phyloP scores from a whole-genome alignment of 495 filamentous ascomycete species.

The Hypomontagnella submonticulosa region DNA sequence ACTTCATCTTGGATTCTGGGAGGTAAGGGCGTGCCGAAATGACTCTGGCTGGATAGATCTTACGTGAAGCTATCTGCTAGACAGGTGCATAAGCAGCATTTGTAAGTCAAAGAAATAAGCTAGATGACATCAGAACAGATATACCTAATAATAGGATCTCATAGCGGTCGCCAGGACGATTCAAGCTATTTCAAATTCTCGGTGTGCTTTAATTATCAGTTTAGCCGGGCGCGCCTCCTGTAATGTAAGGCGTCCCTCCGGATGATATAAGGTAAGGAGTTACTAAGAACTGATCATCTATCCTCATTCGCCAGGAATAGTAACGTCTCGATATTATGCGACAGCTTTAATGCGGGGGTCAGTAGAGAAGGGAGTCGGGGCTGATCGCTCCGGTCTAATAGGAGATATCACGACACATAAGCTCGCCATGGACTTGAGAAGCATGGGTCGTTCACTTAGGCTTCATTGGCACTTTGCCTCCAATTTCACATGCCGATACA shows the following conservation, averaged over 20 bases:
- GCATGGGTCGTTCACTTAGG: background rate
- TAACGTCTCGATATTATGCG: constrained; percentile 18
- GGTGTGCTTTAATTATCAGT: constrained; percentile 35
- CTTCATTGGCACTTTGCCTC: background rate
- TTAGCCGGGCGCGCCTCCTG: constrained; percentile 31
- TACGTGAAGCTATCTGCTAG: constrained; percentile 4
- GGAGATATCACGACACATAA: constrained; percentile 5
- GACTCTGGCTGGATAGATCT: background rate
- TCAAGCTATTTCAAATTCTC: constrained; percentile 3
- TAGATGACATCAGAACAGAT: constrained; percentile 40
- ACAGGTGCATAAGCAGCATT: constrained; percentile 8
- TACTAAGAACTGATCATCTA: constrained; percentile 25
- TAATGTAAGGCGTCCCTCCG: constrained; percentile 18
- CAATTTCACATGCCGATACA: background rate
- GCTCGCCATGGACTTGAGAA: background rate
- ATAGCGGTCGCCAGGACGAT: too few species aligned
- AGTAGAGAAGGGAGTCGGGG: constrained; percentile 20
- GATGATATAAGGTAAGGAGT: constrained; percentile 32
- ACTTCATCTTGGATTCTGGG: constrained; percentile 42
- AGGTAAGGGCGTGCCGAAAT: background rate
- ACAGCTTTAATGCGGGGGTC: constrained; percentile 35
- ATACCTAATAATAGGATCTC: constrained; percentile 25
- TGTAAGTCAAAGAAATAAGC: constrained; percentile 5
- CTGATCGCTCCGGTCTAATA: constrained; percentile 28
- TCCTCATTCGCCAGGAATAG: constrained; percentile 33